These are phyloP conservation scores for Xylaria sp. DNA, from an alignment of 2,329 filamentous ascomycete genomes.

Conservation along the genomic window DNA sequence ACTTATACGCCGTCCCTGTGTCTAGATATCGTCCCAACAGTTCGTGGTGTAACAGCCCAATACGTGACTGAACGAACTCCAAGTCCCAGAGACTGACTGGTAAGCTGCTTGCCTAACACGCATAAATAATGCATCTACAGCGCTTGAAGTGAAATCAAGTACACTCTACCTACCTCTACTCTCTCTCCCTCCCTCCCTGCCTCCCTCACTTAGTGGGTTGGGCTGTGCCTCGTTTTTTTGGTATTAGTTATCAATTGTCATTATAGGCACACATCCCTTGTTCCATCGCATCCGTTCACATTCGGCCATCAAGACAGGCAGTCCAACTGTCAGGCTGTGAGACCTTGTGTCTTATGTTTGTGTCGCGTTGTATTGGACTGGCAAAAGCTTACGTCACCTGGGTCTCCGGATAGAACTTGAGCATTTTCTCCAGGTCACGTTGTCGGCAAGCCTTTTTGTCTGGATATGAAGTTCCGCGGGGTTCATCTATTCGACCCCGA, in stretches of 20 bases:
- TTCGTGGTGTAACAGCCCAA: conserved; percentile 6
- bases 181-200: no score
- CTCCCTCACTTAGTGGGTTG: background rate
- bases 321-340: background rate
- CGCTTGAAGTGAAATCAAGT: conserved; percentile 4
- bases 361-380: conserved; percentile 4
- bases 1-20: conserved; percentile 3
- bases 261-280: conserved; percentile 14
- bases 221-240: conserved; percentile 1
- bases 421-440: background rate
- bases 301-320: conserved; percentile 6
- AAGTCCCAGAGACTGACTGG: background rate
- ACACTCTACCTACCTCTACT: background rate
- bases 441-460: background rate
- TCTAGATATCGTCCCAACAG: conserved; percentile 3
- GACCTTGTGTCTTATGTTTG: background rate
- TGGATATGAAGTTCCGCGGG: conserved; percentile 18
- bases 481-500: conserved; percentile 8
- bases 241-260: no score
- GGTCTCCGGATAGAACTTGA: background rate
- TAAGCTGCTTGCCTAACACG: conserved; percentile 17
- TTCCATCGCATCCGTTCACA: conserved; percentile 2
- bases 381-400: conserved; percentile 11
- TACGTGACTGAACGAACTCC: background rate
- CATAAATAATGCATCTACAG: background rate